Base-by-base conservation (phyloP, 805 yeast genomes). In the Candida adriatica region DNA sequence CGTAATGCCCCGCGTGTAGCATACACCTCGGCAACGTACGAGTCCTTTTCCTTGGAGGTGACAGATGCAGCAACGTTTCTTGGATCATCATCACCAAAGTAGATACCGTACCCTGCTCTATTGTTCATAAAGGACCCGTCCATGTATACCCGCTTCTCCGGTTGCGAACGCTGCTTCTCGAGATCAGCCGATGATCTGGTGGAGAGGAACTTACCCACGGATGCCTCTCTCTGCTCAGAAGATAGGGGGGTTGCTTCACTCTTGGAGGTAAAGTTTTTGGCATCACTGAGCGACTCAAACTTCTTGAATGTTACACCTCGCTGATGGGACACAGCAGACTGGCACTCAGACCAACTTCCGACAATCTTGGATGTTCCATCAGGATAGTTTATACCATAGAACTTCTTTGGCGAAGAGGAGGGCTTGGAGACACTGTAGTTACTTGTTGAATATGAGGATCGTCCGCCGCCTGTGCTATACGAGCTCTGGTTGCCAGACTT, bases 101-200 rank as follows among this genome's bases (percentile, higher is more conserved):
- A 85, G 0, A 81, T 82, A 16, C 95, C 96, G 46, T 70, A 75
- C 0, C 96, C 96, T 0, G 79, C 76, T 14, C 48, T 58, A 1
- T 86, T 87, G 45, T 80, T 79, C 5, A 42, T 23, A 18, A 32
- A 48, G 0, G 94, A 82, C 0, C 96, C 96, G 55, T 87, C 96
- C 14, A 85, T 78, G 47, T 71, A 87, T 0, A 85, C 61, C 6
- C 35, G 29, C 6, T 25, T 21, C 8, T 28, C 27, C 10, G 17
- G 18, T 8, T 24, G n/a, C 1, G 11, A 6, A n/a, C 27, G 24
- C 26, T 46, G 53, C 15, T 30, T 6, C 8, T 25, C 11, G 13
- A 47, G 22, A 1, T 20, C 20, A 0, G 24, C 30, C 7, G 27
- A 7, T 3, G 39, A 26, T 17, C 38, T 24, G 2, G 20, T 27